Percentiles rank a stretch among this genome's conserved stretches.
These are phyloP conservation scores for Cyclotella cryptica DNA, from an alignment of 108 stramenopile species.

Conservation along the genomic window DNA sequence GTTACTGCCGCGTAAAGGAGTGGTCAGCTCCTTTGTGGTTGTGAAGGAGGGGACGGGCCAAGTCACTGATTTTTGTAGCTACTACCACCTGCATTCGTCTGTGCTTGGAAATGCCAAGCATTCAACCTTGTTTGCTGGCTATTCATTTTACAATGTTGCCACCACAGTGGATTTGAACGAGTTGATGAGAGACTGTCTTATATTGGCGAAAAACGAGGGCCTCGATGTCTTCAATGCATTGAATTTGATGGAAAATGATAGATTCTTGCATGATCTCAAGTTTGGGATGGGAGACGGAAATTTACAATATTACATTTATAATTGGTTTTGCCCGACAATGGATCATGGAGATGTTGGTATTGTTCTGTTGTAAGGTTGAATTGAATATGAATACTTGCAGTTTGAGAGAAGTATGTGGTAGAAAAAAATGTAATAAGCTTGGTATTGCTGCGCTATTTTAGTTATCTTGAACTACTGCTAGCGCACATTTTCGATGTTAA, in stretches of 20 bases:
- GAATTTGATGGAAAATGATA: slow-evolving; percentile 97
- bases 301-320: slow-evolving; percentile 99
- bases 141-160: slow-evolving; percentile 98
- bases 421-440: no score
- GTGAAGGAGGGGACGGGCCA: slow-evolving; percentile 56
- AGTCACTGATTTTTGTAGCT: slow-evolving; percentile 91
- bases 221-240: slow-evolving; percentile 99
- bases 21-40: slow-evolving; percentile 93
- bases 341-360: slow-evolving; percentile 89
- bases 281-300: slow-evolving; percentile 99
- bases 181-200: slow-evolving; percentile 95
- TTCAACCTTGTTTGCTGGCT: slow-evolving; percentile 93
- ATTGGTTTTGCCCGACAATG: slow-evolving; percentile 94
- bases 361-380: slow-evolving; percentile 85
- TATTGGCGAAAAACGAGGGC: slow-evolving; percentile 85
- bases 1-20: slow-evolving; percentile 91
- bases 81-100: slow-evolving; percentile 95
- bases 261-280: slow-evolving; percentile 89
- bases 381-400: no score
- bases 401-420: no score
- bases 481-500: no score
- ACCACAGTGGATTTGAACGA: slow-evolving; percentile 80
- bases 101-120: slow-evolving; percentile 82
- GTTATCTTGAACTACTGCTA: no score
- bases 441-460: no score